phyloP scores from a whole-genome alignment of 2,329 filamentous ascomycete genomes.

The Teratosphaeriaceae sp. region DNA sequence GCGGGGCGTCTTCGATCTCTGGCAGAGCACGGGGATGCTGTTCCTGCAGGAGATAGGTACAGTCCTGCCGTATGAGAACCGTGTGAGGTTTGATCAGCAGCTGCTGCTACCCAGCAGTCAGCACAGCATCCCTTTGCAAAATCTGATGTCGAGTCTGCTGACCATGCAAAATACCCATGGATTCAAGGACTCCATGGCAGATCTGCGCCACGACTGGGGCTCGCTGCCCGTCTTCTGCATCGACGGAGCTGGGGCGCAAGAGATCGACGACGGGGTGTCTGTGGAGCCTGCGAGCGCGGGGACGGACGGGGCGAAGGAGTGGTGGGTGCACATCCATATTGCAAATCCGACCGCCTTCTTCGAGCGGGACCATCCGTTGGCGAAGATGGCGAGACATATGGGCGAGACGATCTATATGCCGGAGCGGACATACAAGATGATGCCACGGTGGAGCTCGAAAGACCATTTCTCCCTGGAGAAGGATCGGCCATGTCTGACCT shows the following conservation, averaged over 20 bases:
- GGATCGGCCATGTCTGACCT: conserved; percentile 53
- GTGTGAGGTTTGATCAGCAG: conserved; percentile 52
- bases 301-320: conserved; percentile 32
- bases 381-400: conserved; percentile 55
- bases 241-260: conserved; percentile 57
- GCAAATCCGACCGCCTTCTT: conserved; percentile 73
- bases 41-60: conserved; percentile 73
- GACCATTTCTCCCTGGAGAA: conserved; percentile 47
- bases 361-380: conserved; percentile 50
- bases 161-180: conserved; percentile 27
- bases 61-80: conserved; percentile 64
- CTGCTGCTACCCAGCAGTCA: conserved; percentile 46
- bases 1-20: no score
- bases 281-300: conserved; percentile 44
- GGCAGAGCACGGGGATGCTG: conserved; percentile 54
- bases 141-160: conserved; percentile 30
- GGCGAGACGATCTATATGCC: conserved; percentile 52
- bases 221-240: conserved; percentile 64
- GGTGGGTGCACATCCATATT: conserved; percentile 72
- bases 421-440: conserved; percentile 50
- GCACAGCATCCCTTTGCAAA: conserved; percentile 37
- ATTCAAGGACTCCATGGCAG: conserved; percentile 49
- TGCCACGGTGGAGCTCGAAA: conserved; percentile 45
- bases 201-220: conserved; percentile 53
- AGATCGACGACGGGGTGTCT: conserved; percentile 76